Percentiles rank a stretch among this genome's conserved stretches.
These are phyloP conservation scores for Solanum hybrid DNA, from an alignment of 305 asterid genomes.

Conservation along the genomic window DNA sequence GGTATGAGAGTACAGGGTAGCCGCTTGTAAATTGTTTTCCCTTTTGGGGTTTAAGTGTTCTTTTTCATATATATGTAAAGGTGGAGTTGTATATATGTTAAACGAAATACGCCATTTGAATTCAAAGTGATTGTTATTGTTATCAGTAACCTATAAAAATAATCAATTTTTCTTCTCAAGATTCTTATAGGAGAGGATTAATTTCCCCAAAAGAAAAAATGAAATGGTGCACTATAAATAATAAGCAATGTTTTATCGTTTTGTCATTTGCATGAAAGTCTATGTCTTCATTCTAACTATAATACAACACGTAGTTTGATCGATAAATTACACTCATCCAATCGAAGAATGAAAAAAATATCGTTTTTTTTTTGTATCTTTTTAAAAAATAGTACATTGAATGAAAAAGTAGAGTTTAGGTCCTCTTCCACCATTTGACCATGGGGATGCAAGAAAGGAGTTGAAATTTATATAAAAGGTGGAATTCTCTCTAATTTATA, in stretches of 20 bases:
- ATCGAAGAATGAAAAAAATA: neutral
- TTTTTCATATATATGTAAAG: too few species aligned
- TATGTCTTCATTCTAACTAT: neutral
- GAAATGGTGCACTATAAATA: neutral
- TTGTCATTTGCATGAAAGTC: neutral
- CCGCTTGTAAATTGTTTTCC: too few species aligned
- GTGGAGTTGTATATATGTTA: neutral
- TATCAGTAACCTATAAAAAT: too few species aligned
- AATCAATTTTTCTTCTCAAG: neutral
- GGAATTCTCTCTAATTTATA: neutral
- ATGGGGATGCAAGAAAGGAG: neutral
- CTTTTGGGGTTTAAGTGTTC: too few species aligned
- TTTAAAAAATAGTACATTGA: too few species aligned
- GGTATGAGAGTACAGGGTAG: too few species aligned
- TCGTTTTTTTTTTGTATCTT: too few species aligned
- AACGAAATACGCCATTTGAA: neutral
- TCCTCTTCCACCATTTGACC: neutral
- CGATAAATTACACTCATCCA: too few species aligned
- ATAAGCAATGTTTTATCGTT: neutral
- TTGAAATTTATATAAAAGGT: neutral
- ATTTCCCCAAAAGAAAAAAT: neutral
- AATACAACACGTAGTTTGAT: neutral
- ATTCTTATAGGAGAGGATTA: neutral
- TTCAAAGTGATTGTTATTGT: neutral
- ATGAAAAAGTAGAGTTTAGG: neutral